Percentiles rank a stretch among this genome's conserved stretches.
Evolutionary conservation across 2,329 filamentous ascomycete genomes (phyloP).

Genomic region (Fusarium musae): DNA sequence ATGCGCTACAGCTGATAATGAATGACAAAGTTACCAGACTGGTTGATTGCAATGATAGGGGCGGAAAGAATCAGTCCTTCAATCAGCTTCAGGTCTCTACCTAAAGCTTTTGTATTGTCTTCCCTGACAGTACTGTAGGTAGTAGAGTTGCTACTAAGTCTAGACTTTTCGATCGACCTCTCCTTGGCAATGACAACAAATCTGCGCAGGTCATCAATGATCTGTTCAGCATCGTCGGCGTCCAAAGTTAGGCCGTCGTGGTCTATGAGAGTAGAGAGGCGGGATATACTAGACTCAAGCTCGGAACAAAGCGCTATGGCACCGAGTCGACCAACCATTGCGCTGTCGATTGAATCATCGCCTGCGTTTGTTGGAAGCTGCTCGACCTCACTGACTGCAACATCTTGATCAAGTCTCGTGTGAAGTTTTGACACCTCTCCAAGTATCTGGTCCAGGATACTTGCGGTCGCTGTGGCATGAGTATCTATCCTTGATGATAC

Average conservation of each 20-base stretch:
- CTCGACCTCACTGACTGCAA: not conserved
- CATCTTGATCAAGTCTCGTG: not conserved
- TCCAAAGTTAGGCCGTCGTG: constrained; percentile 11
- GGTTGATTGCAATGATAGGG: constrained; percentile 7
- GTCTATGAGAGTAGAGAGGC: constrained; percentile 4
- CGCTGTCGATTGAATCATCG: not conserved
- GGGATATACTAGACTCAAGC: constrained; percentile 21
- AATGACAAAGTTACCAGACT: not conserved
- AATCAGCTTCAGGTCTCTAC: constrained; percentile 8
- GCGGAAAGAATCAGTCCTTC: constrained; percentile 13
- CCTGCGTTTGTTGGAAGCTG: not conserved
- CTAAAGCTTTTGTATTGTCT: not conserved
- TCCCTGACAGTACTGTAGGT: not conserved
- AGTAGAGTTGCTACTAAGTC: rapidly evolving
- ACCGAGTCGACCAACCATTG: not conserved
- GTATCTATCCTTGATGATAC: constrained; percentile 8
- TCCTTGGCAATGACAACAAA: constrained; percentile 13
- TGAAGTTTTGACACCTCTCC: constrained; percentile 13
- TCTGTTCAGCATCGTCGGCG: constrained; percentile 27
- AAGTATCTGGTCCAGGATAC: constrained; percentile 16
- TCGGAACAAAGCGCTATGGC: constrained; percentile 17
- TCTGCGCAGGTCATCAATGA: constrained; percentile 23
- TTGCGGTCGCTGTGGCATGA: constrained; percentile 2
- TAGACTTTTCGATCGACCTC: not conserved
- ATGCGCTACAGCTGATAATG: rapidly evolving